Percentiles rank a stretch among this genome's conserved stretches.
phyloP scores from a whole-genome alignment of 257 asterid species.

The Mentha longifolia region DNA sequence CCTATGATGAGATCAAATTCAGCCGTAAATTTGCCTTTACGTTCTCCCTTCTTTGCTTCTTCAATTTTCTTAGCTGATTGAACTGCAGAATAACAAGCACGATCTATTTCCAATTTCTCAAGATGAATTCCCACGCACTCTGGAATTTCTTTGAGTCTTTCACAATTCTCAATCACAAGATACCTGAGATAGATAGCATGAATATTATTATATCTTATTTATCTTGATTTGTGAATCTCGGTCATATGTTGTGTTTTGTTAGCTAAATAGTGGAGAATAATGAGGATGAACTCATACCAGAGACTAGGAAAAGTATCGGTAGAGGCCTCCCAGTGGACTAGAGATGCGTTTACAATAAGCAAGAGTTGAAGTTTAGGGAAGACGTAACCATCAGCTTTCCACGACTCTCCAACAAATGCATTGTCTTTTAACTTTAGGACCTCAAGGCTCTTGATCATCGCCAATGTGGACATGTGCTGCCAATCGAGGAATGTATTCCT shows the following conservation, averaged over 20 bases:
- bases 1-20: not conserved
- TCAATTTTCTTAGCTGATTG: not conserved
- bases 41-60: not conserved
- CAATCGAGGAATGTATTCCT: constrained; percentile 35
- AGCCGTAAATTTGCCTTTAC: not conserved
- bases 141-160: not conserved
- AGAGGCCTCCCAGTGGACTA: constrained; percentile 39
- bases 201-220: too few relatives aligned
- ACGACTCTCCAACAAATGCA: constrained; percentile 38
- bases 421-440: constrained; percentile 44
- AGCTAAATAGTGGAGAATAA: too few relatives aligned
- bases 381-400: constrained; percentile 16
- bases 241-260: too few relatives aligned
- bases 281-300: too few relatives aligned
- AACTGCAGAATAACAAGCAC: not conserved
- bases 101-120: not conserved
- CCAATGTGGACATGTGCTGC: constrained; percentile 38
- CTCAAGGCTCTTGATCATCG: constrained; percentile 29
- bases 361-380: constrained; percentile 37
- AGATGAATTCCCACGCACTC: not conserved
- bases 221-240: too few relatives aligned
- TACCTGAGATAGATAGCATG: not conserved
- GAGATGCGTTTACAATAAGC: constrained; percentile 33
- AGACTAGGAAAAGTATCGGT: constrained; percentile 36
- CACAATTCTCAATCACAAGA: not conserved